These are phyloP conservation scores for Colletotrichum sp. DNA, from an alignment of 2,329 filamentous ascomycete genomes.

Conservation along the genomic window DNA sequence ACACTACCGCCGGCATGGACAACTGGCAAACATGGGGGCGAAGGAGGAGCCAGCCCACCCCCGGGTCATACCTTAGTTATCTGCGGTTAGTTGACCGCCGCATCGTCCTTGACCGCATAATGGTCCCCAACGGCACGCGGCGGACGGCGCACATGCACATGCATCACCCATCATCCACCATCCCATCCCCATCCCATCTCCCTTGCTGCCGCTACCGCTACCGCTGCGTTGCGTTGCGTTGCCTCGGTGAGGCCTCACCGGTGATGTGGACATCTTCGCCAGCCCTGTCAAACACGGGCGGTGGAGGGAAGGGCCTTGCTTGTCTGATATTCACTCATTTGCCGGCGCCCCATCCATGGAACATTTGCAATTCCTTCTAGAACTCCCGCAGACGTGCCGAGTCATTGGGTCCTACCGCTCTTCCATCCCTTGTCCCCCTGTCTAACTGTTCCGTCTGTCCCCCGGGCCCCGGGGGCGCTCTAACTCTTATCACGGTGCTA, in stretches of 20 bases:
- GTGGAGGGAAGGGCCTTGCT: not conserved
- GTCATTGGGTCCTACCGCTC: not conserved
- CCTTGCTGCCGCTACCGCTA: not conserved
- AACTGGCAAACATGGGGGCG: not conserved
- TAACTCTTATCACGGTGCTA: not conserved
- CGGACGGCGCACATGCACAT: not conserved
- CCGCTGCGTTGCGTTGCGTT: not conserved
- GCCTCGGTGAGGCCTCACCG: slow-evolving; percentile 19
- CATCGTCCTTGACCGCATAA: not conserved
- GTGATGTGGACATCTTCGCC: not conserved
- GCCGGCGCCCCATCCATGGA: slow-evolving; percentile 1
- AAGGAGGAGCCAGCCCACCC: not conserved
- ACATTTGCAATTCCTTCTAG: slow-evolving; percentile 9
- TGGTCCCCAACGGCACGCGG: not conserved
- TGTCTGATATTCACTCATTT: slow-evolving; percentile 5
- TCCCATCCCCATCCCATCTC: not conserved
- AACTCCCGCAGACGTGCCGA: slow-evolving; percentile 6
- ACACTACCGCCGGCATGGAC: not conserved
- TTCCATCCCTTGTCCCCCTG: not conserved
- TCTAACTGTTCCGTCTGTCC: not conserved
- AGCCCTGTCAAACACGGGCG: slow-evolving; percentile 4
- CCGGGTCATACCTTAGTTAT: not conserved
- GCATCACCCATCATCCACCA: not conserved
- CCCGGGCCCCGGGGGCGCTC: not conserved
- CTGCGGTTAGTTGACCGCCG: not conserved